These are phyloP conservation scores for Calycina marina DNA, from an alignment of 2,329 filamentous ascomycete genomes.

Conservation along the genomic window DNA sequence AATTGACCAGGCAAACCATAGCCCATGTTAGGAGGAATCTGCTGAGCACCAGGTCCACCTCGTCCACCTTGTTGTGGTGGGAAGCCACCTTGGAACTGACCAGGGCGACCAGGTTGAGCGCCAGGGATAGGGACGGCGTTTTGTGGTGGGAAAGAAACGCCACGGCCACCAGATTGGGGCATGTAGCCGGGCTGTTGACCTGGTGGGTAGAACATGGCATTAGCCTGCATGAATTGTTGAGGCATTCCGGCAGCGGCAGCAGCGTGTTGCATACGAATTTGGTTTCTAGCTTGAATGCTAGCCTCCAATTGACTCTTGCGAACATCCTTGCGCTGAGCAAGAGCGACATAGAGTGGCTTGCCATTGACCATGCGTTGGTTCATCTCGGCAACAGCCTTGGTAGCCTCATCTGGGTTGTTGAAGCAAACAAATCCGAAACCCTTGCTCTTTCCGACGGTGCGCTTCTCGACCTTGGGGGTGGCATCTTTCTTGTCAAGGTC, in stretches of 20 bases:
- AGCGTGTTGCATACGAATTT: conserved; percentile 95
- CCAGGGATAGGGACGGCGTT: conserved; percentile 50
- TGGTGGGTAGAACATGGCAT: conserved; percentile 82
- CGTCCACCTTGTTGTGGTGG: conserved; percentile 76
- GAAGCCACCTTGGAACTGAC: conserved; percentile 71
- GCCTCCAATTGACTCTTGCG: conserved; percentile 98
- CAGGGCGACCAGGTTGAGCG: conserved; percentile 68
- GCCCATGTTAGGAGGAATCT: conserved; percentile 69
- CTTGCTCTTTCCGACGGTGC: conserved; percentile 87
- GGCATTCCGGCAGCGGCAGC: conserved; percentile 82
- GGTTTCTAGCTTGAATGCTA: conserved; percentile 97
- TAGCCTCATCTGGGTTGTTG: conserved; percentile 96
- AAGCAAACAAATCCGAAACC: conserved; percentile 99
- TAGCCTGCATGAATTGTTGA: conserved; percentile 68
- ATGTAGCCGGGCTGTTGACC: conserved; percentile 63
- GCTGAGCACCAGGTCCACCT: conserved; percentile 67
- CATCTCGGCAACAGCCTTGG: conserved; percentile 98
- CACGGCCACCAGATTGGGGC: conserved; percentile 43
- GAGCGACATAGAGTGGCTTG: conserved; percentile 95
- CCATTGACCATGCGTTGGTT: conserved; percentile 97
- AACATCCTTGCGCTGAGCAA: conserved; percentile 98
- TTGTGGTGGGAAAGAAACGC: conserved; percentile 49
- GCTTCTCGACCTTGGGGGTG: conserved; percentile 40
- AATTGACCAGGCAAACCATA: conserved; percentile 71
- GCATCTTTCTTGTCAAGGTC: conserved; percentile 35